phyloP scores from a whole-genome alignment of 2,329 filamentous ascomycete genomes.

The Fusarium clavum region DNA sequence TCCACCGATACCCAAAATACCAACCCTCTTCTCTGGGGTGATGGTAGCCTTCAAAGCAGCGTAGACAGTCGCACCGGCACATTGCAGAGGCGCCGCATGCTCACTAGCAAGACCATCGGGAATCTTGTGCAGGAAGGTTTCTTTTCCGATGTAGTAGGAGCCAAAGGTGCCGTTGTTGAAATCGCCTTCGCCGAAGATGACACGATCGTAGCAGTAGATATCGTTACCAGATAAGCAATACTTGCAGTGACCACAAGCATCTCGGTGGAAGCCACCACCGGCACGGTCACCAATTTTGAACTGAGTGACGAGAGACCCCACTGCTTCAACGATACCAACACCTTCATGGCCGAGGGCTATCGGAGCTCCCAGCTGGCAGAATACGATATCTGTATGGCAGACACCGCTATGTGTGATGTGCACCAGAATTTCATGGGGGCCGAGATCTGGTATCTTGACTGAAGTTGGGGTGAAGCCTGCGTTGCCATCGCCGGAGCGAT shows the following conservation, averaged over 20 bases:
- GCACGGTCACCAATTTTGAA: slow-evolving; percentile 7
- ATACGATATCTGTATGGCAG: slow-evolving; percentile 3
- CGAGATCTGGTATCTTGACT: background rate
- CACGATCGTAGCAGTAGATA: slow-evolving; percentile 15
- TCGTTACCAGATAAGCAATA: slow-evolving; percentile 1
- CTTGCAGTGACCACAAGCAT: slow-evolving; percentile 8
- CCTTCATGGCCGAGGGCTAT: slow-evolving; percentile 13
- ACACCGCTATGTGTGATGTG: slow-evolving; percentile 13
- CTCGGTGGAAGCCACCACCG: slow-evolving; percentile 13
- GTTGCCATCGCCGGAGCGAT: background rate
- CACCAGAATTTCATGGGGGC: slow-evolving; percentile 2
- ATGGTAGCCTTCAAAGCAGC: slow-evolving; percentile 15
- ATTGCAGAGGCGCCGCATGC: slow-evolving; percentile 18
- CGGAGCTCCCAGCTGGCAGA: slow-evolving; percentile 5
- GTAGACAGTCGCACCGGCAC: slow-evolving; percentile 10
- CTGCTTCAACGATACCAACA: background rate
- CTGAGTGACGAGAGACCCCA: slow-evolving; percentile 7
- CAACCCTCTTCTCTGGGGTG: background rate
- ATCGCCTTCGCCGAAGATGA: slow-evolving; percentile 1
- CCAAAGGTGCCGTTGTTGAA: slow-evolving; percentile 9
- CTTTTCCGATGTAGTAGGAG: slow-evolving; percentile 9
- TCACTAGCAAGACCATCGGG: slow-evolving; percentile 1
- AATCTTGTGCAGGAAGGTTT: slow-evolving; percentile 12
- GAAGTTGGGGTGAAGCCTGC: background rate
- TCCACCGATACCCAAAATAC: slow-evolving; percentile 12